phyloP scores from a whole-genome alignment of 345 rosid species.

The Gynandropsis gynandra region DNA sequence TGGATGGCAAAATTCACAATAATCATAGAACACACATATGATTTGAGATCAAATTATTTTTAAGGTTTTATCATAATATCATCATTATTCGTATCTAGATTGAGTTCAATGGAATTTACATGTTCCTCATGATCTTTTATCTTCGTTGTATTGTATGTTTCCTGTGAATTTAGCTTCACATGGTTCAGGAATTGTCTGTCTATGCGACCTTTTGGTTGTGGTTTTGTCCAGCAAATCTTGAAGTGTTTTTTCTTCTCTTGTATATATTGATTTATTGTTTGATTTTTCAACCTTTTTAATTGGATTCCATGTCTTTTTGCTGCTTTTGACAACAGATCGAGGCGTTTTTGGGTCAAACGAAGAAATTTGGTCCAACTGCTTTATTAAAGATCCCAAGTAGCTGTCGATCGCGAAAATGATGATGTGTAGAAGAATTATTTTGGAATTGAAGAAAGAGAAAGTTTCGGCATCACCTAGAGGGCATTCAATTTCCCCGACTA shows the following conservation, averaged over 20 bases:
- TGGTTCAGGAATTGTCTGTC: neutral
- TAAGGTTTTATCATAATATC: neutral
- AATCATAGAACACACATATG: slow-evolving; percentile 8
- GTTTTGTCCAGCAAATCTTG: slow-evolving; percentile 3
- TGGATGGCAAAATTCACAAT: too few relatives aligned
- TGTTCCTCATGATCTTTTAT: neutral
- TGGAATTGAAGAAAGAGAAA: too few relatives aligned
- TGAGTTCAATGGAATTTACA: slow-evolving; percentile 1
- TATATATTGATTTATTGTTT: neutral
- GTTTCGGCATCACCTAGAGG: slow-evolving; percentile 42
- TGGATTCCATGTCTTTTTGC: slow-evolving; percentile 14
- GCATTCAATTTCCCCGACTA: slow-evolving; percentile 39
- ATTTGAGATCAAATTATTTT: slow-evolving; percentile 6
- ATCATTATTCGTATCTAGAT: neutral
- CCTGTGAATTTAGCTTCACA: too few relatives aligned
- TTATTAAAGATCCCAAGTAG: slow-evolving; percentile 37
- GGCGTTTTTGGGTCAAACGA: slow-evolving; percentile 2
- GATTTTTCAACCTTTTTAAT: neutral
- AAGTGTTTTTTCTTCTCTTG: neutral
- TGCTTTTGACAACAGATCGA: slow-evolving; percentile 13
- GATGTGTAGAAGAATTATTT: neutral
- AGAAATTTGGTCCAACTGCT: slow-evolving; percentile 17
- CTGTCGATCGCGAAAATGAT: slow-evolving; percentile 24
- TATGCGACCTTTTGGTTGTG: neutral
- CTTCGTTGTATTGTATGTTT: too few relatives aligned